Evolutionary conservation across 768 basidiomycete genomes (phyloP).

Genomic region (Cyclocybe cylindracea): DNA sequence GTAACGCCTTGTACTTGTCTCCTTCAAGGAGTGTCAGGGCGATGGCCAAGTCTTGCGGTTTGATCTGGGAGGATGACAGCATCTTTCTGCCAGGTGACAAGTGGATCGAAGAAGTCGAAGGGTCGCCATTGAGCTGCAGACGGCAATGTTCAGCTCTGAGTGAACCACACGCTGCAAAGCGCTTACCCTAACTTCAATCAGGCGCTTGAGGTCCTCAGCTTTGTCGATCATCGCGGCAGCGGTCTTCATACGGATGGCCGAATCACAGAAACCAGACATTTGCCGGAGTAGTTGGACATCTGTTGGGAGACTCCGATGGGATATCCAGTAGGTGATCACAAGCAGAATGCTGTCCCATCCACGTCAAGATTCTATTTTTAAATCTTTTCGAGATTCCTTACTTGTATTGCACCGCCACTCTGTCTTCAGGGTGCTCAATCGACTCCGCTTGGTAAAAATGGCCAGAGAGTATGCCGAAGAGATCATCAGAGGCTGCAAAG

Average conservation of each 20-base stretch:
- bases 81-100: constrained; percentile 26
- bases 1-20: constrained; percentile 37
- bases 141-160: neutral
- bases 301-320: constrained; percentile 27
- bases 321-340: constrained; percentile 38
- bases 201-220: constrained; percentile 28
- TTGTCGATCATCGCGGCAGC: constrained; percentile 32
- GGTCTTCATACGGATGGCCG: constrained; percentile 26
- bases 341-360: constrained; percentile 30
- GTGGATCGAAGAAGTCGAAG: constrained; percentile 1
- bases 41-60: constrained; percentile 41
- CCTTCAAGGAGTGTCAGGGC: constrained; percentile 46
- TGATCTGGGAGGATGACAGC: constrained; percentile 31
- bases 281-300: constrained; percentile 30
- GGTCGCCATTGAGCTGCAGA: constrained; percentile 10
- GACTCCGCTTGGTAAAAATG: constrained; percentile 38
- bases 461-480: constrained; percentile 37
- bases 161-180: neutral
- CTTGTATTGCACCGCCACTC: constrained; percentile 36
- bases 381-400: constrained; percentile 9
- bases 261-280: constrained; percentile 37
- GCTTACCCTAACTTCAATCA: constrained; percentile 31
- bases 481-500: constrained; percentile 41
- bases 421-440: constrained; percentile 24
- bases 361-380: neutral